Base-by-base conservation (phyloP, 1,139 yeast species). In the Suzukiozyma palmioleophila region DNA sequence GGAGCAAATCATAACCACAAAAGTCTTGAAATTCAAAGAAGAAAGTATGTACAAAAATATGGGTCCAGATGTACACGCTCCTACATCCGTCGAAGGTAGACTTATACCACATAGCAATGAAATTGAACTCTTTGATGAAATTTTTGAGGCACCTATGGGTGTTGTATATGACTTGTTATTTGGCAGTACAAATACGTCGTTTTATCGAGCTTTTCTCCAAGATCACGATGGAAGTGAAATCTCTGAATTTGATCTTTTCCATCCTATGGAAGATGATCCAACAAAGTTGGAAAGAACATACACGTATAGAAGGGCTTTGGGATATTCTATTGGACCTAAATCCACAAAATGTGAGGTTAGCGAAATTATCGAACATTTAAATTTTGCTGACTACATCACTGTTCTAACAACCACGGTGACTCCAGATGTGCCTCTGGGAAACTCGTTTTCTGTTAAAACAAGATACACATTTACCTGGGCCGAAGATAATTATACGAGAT, bases 341-440 rank as follows among this genome's bases (percentile, higher is more conserved):
- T 70, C 78, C 3, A 77, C 84, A 4, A 65, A 62, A 36, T 78
- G 80, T 45, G 69, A 66, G 40, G 77, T 74, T 15, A 57, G 56
- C 12, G 84, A 77, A 53, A 52, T 54, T 2, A 58, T 77, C 13
- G 69, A 67, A 40, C 66, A 69, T 42, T 46, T 61, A 34, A 70
- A 77, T 45, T 66, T 59, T 39, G 57, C 66, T 13, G 62, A 61
- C 32, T 57, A 62, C 43, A 55, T 73, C 6, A 57, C 62, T 26
- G 63, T 75, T 7, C 47, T 62, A 3, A 61, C 73, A 8, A 62
- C 60, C 1, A 66, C 78, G 2, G 57, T 51, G 15, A 77, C 83
- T 0, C 84, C 84, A 0, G 79, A 75, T 48, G 84, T 78, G 3
- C 84, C 84, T 0, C 77, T 76, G 62, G 84, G 84, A 7, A 66